Evolutionary conservation across 495 filamentous ascomycete genomes (phyloP).

Genomic region (Chaetomidium leptoderma): DNA sequence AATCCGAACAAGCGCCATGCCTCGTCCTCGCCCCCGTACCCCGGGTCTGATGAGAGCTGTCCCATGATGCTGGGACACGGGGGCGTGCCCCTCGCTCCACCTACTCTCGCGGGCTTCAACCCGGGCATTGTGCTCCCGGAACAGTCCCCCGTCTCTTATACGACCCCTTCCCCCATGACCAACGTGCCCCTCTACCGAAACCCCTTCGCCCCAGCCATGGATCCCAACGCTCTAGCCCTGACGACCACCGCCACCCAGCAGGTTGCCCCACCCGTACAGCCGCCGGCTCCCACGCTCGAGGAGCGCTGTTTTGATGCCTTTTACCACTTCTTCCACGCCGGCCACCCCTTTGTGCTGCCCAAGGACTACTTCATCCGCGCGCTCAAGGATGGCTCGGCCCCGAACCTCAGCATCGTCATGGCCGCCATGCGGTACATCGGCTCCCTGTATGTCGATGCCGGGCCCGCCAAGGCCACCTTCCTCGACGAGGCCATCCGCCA

Average conservation of each 20-base stretch:
- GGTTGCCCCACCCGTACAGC: conserved; percentile 22
- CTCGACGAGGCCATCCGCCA: conserved; percentile 56
- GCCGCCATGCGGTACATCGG: conserved; percentile 69
- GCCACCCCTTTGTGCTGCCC: conserved; percentile 63
- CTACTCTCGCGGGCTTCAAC: conserved; percentile 34
- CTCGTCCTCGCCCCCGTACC: conserved; percentile 42
- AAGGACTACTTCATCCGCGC: conserved; percentile 44
- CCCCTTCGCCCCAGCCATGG: conserved; percentile 31
- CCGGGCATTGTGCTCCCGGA: conserved; percentile 38
- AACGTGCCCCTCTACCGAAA: conserved; percentile 38
- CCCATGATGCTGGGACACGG: conserved; percentile 44
- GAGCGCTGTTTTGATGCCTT: conserved; percentile 54
- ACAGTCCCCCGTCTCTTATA: conserved; percentile 38
- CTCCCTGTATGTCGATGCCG: conserved; percentile 54
- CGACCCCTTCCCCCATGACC: conserved; percentile 28
- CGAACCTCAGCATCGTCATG: conserved; percentile 42
- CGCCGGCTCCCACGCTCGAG: conserved; percentile 35
- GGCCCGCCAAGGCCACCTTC: conserved; percentile 47
- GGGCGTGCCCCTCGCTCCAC: conserved; percentile 27
- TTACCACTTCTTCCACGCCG: conserved; percentile 61
- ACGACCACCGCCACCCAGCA: conserved; percentile 21
- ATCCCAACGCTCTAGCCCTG: conserved; percentile 30
- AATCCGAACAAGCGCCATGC: conserved; percentile 51
- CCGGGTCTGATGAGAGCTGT: conserved; percentile 36
- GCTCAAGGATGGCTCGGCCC: conserved; percentile 36